These are phyloP conservation scores for Starmera caribaea DNA, from an alignment of 805 yeast species.

Conservation along the genomic window DNA sequence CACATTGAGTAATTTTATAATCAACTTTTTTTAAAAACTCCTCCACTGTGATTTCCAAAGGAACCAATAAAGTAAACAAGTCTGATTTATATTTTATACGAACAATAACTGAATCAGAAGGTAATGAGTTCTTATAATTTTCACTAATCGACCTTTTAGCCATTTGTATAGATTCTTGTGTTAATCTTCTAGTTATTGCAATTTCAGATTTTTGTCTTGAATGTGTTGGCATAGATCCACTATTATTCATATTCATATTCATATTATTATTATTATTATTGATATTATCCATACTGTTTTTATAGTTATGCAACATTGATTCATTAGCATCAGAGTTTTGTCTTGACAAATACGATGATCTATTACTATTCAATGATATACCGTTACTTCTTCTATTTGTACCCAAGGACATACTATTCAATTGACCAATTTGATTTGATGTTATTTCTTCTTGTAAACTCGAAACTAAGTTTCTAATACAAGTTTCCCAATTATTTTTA, in stretches of 20 bases:
- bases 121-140: conserved; percentile 26
- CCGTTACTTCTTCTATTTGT: conserved; percentile 20
- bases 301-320: conserved; percentile 1
- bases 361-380: conserved; percentile 10
- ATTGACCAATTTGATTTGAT: conserved; percentile 1
- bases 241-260: conserved; percentile 1
- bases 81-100: conserved; percentile 34
- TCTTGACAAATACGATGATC: conserved; percentile 17
- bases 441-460: conserved; percentile 20
- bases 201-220: conserved; percentile 19
- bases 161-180: conserved; percentile 17
- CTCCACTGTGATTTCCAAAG: conserved; percentile 37
- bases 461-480: conserved; percentile 40
- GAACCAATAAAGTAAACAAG: conserved; percentile 58
- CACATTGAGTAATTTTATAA: conserved; percentile 44
- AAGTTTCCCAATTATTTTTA: conserved; percentile 71
- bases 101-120: conserved; percentile 27
- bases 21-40: conserved; percentile 51
- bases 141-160: conserved; percentile 30
- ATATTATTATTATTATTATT: too few species aligned
- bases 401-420: conserved; percentile 10
- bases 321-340: conserved; percentile 13
- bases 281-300: conserved; percentile 1
- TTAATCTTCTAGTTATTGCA: conserved; percentile 11
- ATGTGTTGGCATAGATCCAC: conserved; percentile 4